Percentiles rank a stretch among this genome's conserved stretches.
Conservation (phyloP, 441 rosid genomes). For the Pelargonium citronellum region DNA sequence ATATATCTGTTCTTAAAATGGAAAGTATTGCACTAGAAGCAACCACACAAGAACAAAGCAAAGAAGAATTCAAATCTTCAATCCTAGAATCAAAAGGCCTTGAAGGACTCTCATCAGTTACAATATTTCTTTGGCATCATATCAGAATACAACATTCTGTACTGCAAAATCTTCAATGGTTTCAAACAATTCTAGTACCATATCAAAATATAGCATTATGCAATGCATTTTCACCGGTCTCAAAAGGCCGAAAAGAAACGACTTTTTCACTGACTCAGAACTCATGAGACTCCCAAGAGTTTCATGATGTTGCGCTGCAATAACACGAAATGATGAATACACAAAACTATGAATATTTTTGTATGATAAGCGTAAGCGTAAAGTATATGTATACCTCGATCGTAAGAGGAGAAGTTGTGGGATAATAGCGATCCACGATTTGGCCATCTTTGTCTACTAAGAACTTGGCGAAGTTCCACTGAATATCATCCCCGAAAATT, state of each 20-base stretch:
- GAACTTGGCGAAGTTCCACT: constrained; percentile 92
- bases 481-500: constrained; percentile 81
- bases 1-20: too few species aligned
- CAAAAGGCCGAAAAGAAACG: background rate
- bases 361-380: background rate
- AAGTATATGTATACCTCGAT: constrained; percentile 46
- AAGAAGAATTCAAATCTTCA: too few species aligned
- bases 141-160: too few species aligned
- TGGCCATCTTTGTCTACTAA: constrained; percentile 60
- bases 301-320: constrained; percentile 48
- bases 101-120: too few species aligned
- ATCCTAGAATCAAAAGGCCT: too few species aligned
- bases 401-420: constrained; percentile 72
- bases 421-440: constrained; percentile 69
- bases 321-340: background rate
- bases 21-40: too few species aligned
- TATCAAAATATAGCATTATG: too few species aligned
- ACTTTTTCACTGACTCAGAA: background rate
- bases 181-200: too few species aligned
- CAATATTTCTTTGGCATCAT: too few species aligned
- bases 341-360: background rate
- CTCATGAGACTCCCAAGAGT: constrained; percentile 36
- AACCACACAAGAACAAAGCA: too few species aligned
- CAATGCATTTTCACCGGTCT: background rate
- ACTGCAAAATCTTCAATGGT: too few species aligned